These are phyloP conservation scores for Geum urbanum DNA, from an alignment of 306 rosid species.

Conservation along the genomic window DNA sequence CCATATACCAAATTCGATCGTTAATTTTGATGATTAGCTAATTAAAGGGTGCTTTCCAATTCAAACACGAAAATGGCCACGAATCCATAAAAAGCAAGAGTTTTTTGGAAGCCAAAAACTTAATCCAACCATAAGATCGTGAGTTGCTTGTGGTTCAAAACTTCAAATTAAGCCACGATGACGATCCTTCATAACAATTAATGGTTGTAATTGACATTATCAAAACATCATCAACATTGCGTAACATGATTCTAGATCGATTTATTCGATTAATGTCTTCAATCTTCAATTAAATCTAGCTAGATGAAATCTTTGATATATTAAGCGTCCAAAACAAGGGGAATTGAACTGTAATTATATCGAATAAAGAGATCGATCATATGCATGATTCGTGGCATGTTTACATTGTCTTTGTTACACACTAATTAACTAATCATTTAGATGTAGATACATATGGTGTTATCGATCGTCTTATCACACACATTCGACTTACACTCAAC, in stretches of 20 bases:
- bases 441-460: no score
- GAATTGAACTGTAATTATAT: neutral
- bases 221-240: no score
- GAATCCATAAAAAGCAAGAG: neutral
- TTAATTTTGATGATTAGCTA: neutral
- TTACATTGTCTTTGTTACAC: neutral
- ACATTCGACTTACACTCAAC: neutral
- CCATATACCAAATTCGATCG: neutral
- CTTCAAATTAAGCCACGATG: neutral
- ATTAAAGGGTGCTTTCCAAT: slow-evolving; percentile 1
- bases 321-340: neutral
- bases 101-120: neutral
- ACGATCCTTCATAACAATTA: no score
- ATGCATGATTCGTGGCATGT: no score
- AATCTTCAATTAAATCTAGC: no score
- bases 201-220: no score
- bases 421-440: neutral
- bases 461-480: neutral
- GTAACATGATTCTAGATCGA: no score
- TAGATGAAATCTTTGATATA: no score
- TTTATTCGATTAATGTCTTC: no score
- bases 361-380: neutral
- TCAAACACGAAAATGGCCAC: slow-evolving; percentile 4
- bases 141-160: neutral
- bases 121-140: neutral